Evolutionary conservation across 441 rosid species (phyloP), one percentile per base, ranked within the genome.

Genomic region (Eruca vesicaria): DNA sequence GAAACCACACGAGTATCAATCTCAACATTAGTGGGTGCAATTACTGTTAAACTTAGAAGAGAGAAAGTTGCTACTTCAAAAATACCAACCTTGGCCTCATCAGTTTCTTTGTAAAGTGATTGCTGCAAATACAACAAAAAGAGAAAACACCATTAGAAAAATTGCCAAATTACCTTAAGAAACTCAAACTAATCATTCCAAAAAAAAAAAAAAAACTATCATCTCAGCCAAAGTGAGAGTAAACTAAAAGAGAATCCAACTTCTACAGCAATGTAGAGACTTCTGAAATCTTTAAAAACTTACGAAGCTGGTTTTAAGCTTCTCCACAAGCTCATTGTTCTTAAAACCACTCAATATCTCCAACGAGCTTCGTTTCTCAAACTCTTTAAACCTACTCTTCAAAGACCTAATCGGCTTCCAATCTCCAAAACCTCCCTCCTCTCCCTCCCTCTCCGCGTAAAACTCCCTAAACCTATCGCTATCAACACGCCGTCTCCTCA

Each of bases 241-340:
- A 59, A 11, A 33, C 32, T 23, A 66, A 8, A 59, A 56, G 58
- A 56, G 28, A 66, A 57, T 2, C 45, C 1, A 56, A 32, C 66
- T 73, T 64, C 3, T 64, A n/a, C 33, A 59, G 65, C 18, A 59
- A 33, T 10, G 6, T 31, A 31, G 33, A 31, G 33, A 31, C 33
- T 31, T 31, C 33, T 31, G 33, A 5, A 32, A 32, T 7, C 0
- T 32, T 32, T 32, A 32, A 32, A 33, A 32, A 33, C 89, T 77
- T 88, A 95, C 99, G 92, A 89, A 81, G 81, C 97, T 82, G 61
- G 97, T 84, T 82, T 91, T 93, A 63, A 95, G 76, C 84, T 91
- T 93, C 87, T 91, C 94, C 45, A 93, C 84, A 73, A 93, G 81
- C 56, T 93, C 99, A 62, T 78, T 82, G 75, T 83, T 87, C 88